Evolutionary conservation across 345 rosid species (phyloP), one percentile per base, ranked within the genome.

Genomic region (Fremontodendron californicum): DNA sequence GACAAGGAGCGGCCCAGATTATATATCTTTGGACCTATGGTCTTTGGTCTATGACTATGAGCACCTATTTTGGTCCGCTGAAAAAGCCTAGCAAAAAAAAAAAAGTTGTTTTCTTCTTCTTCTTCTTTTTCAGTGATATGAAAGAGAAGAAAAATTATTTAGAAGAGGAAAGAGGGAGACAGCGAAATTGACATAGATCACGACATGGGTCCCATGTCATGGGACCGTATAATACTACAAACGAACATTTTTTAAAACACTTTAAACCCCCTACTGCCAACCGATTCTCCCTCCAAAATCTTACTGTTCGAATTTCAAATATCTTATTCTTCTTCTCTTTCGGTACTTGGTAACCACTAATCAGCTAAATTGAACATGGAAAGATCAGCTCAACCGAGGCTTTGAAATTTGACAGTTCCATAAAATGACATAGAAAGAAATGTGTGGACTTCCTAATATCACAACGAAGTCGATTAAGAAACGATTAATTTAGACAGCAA

Each of bases 271-370:
- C 54, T n/a, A 9, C 9, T 0, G 1, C 18, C 35, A 0, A 3
- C 5, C 43, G 1, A 37, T 23, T 68, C 33, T 73, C 77, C 81
- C 81, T 78, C 81, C 81, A 73, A 51, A 72, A 40, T 0, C 19
- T 49, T 5, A 48, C 39, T 18, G 27, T 78, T 78, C 71, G 81
- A 78, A 78, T 63, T 78, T 78, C 66, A 78, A 78, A 78, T 49
- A 4, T 5, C 42, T 1, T 15, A n/a, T n/a, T 5, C 3, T 0
- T 4, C 0, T 3, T 9, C 2, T 71, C 13, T 25, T 2, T 31
- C 60, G n/a, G 5, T 27, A 1, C 35, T 33, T 3, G 35, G 35
- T 33, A 33, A 33, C 3, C 35, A 33, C 35, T 33, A 33, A 33
- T 33, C 35, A 33, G 35, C 1, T 33, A 33, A 33, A 33, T 33